Percentiles rank a stretch among this genome's conserved stretches.
phyloP scores from a whole-genome alignment of 2,329 filamentous ascomycete genomes.

The Penicillium capsulatum region DNA sequence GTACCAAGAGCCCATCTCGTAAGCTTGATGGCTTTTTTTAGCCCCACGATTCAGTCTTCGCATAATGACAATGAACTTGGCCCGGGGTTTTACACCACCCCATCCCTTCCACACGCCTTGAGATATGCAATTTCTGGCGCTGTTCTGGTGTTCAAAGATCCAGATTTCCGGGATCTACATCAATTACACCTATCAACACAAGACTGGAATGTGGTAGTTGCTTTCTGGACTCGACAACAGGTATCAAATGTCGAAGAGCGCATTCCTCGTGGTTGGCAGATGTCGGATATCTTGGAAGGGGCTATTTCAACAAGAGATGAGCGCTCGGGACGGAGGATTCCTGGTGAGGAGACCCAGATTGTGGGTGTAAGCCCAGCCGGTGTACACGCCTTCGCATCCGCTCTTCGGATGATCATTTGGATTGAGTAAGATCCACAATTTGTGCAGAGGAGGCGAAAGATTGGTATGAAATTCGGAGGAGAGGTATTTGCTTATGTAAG shows the following conservation, averaged over 20 bases:
- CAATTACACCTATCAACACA: neutral
- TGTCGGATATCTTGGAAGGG: neutral
- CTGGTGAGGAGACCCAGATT: neutral
- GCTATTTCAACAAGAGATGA: neutral
- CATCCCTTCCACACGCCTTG: neutral
- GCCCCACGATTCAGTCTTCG: neutral
- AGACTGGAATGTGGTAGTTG: neutral
- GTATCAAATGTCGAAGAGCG: neutral
- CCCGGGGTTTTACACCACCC: neutral
- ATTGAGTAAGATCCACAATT: neutral
- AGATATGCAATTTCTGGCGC: neutral
- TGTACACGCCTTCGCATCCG: neutral
- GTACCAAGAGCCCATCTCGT: neutral
- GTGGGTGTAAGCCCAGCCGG: neutral
- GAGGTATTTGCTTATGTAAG: no score
- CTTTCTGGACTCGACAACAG: neutral
- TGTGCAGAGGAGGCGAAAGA: no score
- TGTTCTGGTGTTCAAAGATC: neutral
- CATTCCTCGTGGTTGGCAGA: neutral
- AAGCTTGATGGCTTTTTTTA: neutral
- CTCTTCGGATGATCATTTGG: constrained; percentile 3
- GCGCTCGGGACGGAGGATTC: neutral
- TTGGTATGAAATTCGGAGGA: no score
- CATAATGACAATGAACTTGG: neutral
- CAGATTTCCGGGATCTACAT: neutral